phyloP scores from a whole-genome alignment of 495 filamentous ascomycete genomes.

The Alectoria sarmentosa region DNA sequence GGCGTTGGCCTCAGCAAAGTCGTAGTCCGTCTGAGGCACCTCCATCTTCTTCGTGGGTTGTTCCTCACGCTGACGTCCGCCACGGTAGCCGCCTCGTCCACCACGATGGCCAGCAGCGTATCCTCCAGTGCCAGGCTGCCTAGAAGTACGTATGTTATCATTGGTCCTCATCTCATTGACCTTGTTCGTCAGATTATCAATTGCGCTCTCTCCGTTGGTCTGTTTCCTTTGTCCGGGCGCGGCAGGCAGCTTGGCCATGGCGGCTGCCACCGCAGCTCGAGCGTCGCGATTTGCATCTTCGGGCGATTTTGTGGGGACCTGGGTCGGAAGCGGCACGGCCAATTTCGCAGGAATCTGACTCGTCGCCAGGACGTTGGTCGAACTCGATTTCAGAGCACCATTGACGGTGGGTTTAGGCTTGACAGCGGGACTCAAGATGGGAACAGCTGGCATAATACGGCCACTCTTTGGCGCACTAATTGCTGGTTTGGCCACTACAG shows the following conservation, averaged over 20 bases:
- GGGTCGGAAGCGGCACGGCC: constrained; percentile 29
- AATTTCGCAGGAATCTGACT: constrained; percentile 25
- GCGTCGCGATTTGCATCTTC: constrained; percentile 77
- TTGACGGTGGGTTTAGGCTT: constrained; percentile 39
- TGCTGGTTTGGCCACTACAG: constrained; percentile 34
- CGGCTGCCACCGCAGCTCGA: constrained; percentile 76
- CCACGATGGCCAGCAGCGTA: constrained; percentile 50
- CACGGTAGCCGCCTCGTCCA: constrained; percentile 46
- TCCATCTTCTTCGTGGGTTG: constrained; percentile 63
- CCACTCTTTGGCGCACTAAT: constrained; percentile 60
- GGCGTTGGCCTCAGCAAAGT: constrained; percentile 87
- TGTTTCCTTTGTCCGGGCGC: constrained; percentile 40
- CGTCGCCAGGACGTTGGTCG: constrained; percentile 24
- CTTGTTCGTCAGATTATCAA: constrained; percentile 76
- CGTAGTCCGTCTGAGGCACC: constrained; percentile 82
- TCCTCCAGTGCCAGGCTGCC: constrained; percentile 40
- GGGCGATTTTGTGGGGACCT: constrained; percentile 32
- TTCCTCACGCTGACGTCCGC: constrained; percentile 42
- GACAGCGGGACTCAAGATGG: constrained; percentile 39
- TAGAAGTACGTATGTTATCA: constrained; percentile 32
- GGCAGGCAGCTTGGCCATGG: constrained; percentile 76
- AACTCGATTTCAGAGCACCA: constrained; percentile 28
- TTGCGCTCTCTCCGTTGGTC: constrained; percentile 38
- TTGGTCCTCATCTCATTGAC: constrained; percentile 82
- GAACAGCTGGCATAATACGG: constrained; percentile 67